These are phyloP conservation scores for Pseudonitzschia multiseries DNA, from an alignment of 108 stramenopile genomes.

Conservation along the genomic window DNA sequence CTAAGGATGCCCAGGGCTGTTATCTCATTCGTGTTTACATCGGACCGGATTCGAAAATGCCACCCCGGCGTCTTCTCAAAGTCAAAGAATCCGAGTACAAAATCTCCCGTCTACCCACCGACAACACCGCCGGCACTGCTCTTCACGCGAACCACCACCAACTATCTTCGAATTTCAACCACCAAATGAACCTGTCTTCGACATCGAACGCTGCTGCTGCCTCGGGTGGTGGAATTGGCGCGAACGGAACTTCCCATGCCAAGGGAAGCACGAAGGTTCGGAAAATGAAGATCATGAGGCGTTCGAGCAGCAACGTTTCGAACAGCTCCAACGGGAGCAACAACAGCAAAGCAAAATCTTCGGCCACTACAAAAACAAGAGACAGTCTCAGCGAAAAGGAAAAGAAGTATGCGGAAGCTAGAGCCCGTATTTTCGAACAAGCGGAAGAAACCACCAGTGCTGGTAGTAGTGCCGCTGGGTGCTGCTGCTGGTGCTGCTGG, in stretches of 20 bases:
- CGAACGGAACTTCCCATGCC: background rate
- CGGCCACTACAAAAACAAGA: background rate
- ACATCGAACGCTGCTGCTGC: background rate
- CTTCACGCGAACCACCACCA: background rate
- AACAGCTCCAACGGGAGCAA: conserved; percentile 2
- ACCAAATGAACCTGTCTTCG: conserved; percentile 6
- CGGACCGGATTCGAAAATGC: conserved; percentile 31
- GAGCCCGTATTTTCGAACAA: conserved; percentile 86
- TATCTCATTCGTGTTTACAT: conserved; percentile 38
- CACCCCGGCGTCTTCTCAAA: conserved; percentile 31
- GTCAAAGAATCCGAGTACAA: conserved; percentile 21
- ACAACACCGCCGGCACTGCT: background rate
- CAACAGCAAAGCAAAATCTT: background rate
- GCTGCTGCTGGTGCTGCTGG: too few species aligned
- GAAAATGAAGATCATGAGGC: conserved; percentile 64
- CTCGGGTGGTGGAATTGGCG: background rate
- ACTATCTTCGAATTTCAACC: conserved; percentile 3
- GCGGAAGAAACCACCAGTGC: background rate
- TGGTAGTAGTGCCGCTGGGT: too few species aligned
- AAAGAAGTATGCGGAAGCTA: conserved; percentile 88
- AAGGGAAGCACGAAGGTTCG: conserved; percentile 23
- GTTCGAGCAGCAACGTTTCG: conserved; percentile 35
- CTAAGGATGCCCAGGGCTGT: conserved; percentile 18
- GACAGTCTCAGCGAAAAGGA: conserved; percentile 75
- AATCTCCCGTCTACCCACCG: background rate